A percentile compares a stretch with the other conserved stretches of the same genome.
These are phyloP conservation scores for Phragmites australis DNA, from an alignment of 176 grass and related monocot genomes.

Conservation along the genomic window DNA sequence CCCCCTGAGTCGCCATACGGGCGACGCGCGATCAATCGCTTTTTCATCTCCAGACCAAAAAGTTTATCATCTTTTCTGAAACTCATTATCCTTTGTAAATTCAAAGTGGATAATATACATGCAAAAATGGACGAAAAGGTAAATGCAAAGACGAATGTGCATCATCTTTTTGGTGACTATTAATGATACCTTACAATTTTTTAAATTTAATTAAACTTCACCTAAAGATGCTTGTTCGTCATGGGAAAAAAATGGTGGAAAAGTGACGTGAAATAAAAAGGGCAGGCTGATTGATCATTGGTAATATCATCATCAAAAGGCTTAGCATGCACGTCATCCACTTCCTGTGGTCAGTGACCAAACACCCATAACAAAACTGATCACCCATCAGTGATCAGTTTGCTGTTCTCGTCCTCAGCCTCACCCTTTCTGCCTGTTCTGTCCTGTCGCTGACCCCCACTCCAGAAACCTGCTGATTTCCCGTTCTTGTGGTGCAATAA, in stretches of 20 bases:
- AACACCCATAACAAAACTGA: slow-evolving; percentile 1
- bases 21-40: no score
- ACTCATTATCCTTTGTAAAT: background rate
- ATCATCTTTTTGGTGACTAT: background rate
- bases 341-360: background rate
- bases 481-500: background rate
- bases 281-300: background rate
- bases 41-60: no score
- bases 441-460: background rate
- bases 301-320: background rate
- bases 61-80: background rate
- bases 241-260: no score
- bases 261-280: no score
- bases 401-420: background rate
- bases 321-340: slow-evolving; percentile 11
- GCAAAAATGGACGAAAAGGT: background rate
- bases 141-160: background rate
- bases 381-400: background rate
- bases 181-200: background rate
- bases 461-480: background rate
- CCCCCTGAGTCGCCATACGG: no score
- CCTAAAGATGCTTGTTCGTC: no score
- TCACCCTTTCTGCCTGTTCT: background rate
- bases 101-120: background rate
- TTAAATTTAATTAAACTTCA: background rate